phyloP scores from a whole-genome alignment of 192 early-diverging fungal species.

The Geosiphon pyriformis region DNA sequence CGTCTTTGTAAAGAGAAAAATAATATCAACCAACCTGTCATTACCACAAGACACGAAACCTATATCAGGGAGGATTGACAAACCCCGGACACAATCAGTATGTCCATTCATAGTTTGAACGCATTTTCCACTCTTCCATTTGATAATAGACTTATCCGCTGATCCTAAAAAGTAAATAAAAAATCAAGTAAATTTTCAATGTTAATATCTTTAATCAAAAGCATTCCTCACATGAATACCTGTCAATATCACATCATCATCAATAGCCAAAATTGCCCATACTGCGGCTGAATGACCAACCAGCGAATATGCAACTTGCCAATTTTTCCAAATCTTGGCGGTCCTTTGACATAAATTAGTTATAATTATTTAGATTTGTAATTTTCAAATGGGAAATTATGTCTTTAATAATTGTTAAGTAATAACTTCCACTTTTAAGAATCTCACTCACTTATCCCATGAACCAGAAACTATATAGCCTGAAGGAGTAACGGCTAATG shows the following conservation, averaged over 20 bases:
- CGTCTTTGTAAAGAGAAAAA: conserved; percentile 16
- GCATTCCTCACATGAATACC: conserved; percentile 38
- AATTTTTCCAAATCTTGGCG: conserved; percentile 85
- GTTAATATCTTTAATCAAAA: neutral
- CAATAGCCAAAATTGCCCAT: conserved; percentile 82
- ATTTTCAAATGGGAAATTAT: neutral
- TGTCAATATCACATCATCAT: conserved; percentile 68
- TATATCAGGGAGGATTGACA: conserved; percentile 55
- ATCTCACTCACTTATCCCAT: conserved; percentile 80
- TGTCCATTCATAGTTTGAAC: conserved; percentile 72
- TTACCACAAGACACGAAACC: conserved; percentile 86
- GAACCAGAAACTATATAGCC: conserved; percentile 87
- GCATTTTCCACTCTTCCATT: conserved; percentile 72
- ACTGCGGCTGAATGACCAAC: conserved; percentile 79
- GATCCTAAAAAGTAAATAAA: conserved; percentile 51
- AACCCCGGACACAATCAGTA: conserved; percentile 82
- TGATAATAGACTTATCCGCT: conserved; percentile 86
- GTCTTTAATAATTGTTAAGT: conserved; percentile 5
- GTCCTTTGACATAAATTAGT: conserved; percentile 55
- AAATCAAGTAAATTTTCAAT: neutral
- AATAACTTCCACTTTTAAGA: no score
- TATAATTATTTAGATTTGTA: neutral
- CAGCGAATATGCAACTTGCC: conserved; percentile 61
- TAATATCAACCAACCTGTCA: conserved; percentile 57
- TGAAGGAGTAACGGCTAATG: conserved; percentile 55